phyloP scores from a whole-genome alignment of 495 filamentous ascomycete genomes.

The Articulospora tetracladia region DNA sequence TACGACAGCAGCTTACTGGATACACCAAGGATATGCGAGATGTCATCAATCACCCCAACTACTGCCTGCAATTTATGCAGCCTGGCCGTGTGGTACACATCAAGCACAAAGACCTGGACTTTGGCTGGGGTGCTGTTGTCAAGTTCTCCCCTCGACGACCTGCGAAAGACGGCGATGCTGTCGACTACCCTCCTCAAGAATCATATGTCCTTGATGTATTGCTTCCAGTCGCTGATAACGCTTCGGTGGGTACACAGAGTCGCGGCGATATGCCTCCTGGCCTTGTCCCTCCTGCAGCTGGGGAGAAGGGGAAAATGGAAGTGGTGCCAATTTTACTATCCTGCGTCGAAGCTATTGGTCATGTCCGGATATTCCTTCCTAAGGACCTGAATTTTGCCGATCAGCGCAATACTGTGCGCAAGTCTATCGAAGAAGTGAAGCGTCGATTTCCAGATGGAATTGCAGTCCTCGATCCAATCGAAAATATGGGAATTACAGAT shows the following conservation, averaged over 20 bases:
- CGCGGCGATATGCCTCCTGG: constrained; percentile 59
- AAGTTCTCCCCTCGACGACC: constrained; percentile 60
- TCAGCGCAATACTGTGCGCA: constrained; percentile 60
- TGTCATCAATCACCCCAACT: constrained; percentile 85
- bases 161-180: constrained; percentile 53
- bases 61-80: constrained; percentile 76
- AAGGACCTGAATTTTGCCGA: constrained; percentile 61
- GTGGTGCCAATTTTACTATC: constrained; percentile 83
- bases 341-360: constrained; percentile 73
- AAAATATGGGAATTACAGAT: constrained; percentile 91
- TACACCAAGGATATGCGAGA: constrained; percentile 81
- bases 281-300: constrained; percentile 56
- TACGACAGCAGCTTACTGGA: constrained; percentile 75
- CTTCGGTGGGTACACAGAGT: constrained; percentile 52
- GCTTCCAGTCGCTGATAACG: constrained; percentile 61
- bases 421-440: constrained; percentile 67
- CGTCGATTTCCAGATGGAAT: constrained; percentile 91
- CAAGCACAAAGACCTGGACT: constrained; percentile 73
- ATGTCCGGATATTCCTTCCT: constrained; percentile 75
- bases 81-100: constrained; percentile 81
- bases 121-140: constrained; percentile 88
- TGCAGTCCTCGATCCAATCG: constrained; percentile 82
- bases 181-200: constrained; percentile 67
- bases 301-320: constrained; percentile 72
- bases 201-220: constrained; percentile 78